A percentile compares a stretch with the other conserved stretches of the same genome.
Evolutionary conservation across 805 yeast genomes (phyloP).

Genomic region (Ogataea neopini): DNA sequence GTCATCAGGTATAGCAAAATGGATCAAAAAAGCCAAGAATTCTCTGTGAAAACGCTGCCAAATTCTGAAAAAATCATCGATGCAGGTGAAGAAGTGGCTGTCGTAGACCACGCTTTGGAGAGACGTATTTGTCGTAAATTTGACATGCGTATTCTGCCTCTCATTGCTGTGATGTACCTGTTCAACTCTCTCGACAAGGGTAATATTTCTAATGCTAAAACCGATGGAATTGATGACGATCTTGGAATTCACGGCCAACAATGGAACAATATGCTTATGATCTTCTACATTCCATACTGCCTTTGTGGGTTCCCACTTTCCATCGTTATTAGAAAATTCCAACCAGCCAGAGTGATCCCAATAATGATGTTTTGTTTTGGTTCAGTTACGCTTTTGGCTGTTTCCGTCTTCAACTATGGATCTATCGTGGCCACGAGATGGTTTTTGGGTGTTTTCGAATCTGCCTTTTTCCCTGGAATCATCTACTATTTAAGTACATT

Average conservation of each 20-base stretch:
- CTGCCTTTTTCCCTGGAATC: conserved; percentile 41
- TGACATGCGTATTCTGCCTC: conserved; percentile 45
- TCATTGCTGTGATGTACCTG: conserved; percentile 46
- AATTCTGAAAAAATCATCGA: background rate
- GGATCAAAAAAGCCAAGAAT: background rate
- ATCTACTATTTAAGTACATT: conserved; percentile 39
- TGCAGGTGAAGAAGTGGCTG: background rate
- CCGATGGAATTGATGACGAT: conserved; percentile 45
- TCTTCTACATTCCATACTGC: conserved; percentile 48
- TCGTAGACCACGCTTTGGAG: conserved; percentile 23
- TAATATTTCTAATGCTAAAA: conserved; percentile 50
- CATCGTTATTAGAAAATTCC: conserved; percentile 39
- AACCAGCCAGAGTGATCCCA: conserved; percentile 47
- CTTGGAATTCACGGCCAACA: conserved; percentile 41
- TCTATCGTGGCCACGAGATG: conserved; percentile 36
- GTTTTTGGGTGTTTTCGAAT: conserved; percentile 39
- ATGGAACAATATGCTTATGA: conserved; percentile 47
- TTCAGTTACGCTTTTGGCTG: conserved; percentile 39
- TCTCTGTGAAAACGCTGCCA: background rate
- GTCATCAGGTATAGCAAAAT: too few species aligned
- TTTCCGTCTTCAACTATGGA: conserved; percentile 42
- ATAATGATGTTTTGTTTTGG: conserved; percentile 47
- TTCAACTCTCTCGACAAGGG: conserved; percentile 51
- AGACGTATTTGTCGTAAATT: conserved; percentile 40
- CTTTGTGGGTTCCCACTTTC: conserved; percentile 46